A percentile compares a stretch with the other conserved stretches of the same genome.
Evolutionary conservation across 73 alveolate species (phyloP).

Genomic region (Paramecium tetraurelia): DNA sequence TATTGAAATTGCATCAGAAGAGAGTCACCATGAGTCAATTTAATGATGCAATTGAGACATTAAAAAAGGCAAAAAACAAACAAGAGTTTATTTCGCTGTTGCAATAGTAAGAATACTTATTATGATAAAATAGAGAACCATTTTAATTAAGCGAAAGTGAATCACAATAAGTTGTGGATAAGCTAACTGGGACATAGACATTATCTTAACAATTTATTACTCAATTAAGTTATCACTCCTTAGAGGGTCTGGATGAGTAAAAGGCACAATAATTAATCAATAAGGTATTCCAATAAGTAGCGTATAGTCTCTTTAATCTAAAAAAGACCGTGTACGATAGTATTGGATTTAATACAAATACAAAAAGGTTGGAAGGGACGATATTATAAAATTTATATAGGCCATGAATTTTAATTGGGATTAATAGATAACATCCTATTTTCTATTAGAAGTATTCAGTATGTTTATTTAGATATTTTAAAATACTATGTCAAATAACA

Average conservation of each 20-base stretch:
- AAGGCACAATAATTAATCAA: neutral
- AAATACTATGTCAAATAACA: neutral
- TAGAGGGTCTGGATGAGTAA: neutral
- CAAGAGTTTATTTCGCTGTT: neutral
- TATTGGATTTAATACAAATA: neutral
- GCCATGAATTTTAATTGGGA: neutral
- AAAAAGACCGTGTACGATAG: neutral
- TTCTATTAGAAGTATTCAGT: neutral
- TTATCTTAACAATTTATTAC: neutral
- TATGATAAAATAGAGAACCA: neutral
- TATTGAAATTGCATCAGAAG: neutral
- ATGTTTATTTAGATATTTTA: neutral
- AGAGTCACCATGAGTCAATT: neutral
- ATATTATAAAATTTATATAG: neutral
- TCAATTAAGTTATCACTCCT: neutral
- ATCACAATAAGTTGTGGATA: neutral
- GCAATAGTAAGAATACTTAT: neutral
- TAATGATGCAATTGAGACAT: neutral
- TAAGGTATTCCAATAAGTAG: conserved; percentile 18
- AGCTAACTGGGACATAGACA: neutral
- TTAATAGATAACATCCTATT: neutral
- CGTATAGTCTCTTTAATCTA: neutral
- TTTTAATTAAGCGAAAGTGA: neutral
- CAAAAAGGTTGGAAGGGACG: neutral
- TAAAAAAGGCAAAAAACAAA: neutral